Percentiles rank a stretch among this genome's conserved stretches.
phyloP scores from a whole-genome alignment of 1,139 yeast genomes.

The Blastobotrys niveus region DNA sequence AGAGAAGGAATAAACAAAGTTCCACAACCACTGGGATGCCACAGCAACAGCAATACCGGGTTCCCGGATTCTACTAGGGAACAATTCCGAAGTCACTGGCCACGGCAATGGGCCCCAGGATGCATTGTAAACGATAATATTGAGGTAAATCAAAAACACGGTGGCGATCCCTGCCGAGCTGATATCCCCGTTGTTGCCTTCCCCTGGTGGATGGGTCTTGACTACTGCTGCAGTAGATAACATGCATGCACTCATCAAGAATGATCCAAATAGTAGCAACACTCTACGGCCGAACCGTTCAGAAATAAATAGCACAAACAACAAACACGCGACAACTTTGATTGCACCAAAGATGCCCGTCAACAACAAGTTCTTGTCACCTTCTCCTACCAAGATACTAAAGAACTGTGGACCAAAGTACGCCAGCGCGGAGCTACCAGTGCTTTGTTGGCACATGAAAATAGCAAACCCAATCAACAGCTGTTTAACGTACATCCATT shows the following conservation, averaged over 20 bases:
- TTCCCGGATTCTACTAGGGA: conserved; percentile 3
- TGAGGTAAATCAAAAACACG: conserved; percentile 7
- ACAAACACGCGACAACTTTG: conserved; percentile 17
- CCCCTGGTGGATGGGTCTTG: conserved; percentile 10
- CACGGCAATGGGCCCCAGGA: conserved; percentile 12
- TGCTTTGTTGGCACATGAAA: conserved; percentile 59
- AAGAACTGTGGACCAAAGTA: conserved; percentile 67
- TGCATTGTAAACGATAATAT: conserved; percentile 10
- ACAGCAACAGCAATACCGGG: conserved; percentile 8
- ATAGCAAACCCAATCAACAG: conserved; percentile 15
- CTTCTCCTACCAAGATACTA: conserved; percentile 41
- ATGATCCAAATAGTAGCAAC: conserved; percentile 7
- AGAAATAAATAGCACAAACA: conserved; percentile 8
- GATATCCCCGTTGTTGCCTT: background rate
- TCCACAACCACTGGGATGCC: conserved; percentile 8
- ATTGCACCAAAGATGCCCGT: conserved; percentile 25
- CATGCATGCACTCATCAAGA: conserved; percentile 13
- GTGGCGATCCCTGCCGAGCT: conserved; percentile 10
- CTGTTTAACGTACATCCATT: conserved; percentile 11
- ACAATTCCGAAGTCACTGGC: conserved; percentile 10
- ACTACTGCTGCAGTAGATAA: conserved; percentile 8
- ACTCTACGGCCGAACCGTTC: conserved; percentile 12
- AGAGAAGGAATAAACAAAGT: conserved; percentile 8
- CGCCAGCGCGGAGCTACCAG: conserved; percentile 63
- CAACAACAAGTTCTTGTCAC: conserved; percentile 35